phyloP scores from a whole-genome alignment of 139 green algal species.

The Picochlorum sp. region DNA sequence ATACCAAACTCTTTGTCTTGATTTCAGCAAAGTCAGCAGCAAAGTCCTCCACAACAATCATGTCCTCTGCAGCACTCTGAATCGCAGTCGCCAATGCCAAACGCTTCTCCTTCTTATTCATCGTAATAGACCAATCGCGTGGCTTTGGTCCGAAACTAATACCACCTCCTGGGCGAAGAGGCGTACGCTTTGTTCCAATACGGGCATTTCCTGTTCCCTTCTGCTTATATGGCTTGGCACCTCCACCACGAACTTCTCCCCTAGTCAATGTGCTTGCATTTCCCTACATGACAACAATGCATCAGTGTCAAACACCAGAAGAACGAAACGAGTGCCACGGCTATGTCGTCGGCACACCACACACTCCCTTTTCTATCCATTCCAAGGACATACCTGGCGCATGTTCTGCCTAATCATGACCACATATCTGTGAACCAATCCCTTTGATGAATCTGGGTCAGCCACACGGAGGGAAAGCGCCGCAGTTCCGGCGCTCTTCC shows the following conservation, averaged over 20 bases:
- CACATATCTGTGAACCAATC: constrained; percentile 87
- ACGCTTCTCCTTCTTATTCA: constrained; percentile 98
- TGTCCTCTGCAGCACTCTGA: constrained; percentile 72
- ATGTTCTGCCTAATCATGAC: constrained; percentile 73
- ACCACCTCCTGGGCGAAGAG: constrained; percentile 85
- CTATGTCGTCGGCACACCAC: background rate
- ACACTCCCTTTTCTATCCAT: background rate
- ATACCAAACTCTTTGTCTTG: constrained; percentile 81
- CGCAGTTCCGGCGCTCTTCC: constrained; percentile 42
- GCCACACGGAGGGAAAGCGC: constrained; percentile 68
- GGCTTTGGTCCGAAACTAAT: constrained; percentile 97
- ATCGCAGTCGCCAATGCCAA: constrained; percentile 89
- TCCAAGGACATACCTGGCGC: constrained; percentile 45
- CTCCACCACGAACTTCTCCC: constrained; percentile 87
- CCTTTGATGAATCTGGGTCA: constrained; percentile 58
- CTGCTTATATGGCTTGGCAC: constrained; percentile 94
- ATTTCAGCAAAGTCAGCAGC: constrained; percentile 25
- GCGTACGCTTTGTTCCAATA: constrained; percentile 67
- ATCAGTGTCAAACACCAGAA: no score
- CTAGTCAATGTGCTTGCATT: constrained; percentile 87
- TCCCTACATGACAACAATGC: constrained; percentile 45
- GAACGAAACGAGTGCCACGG: background rate
- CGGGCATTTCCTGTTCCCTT: constrained; percentile 94
- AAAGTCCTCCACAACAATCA: constrained; percentile 77
- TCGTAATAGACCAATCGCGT: constrained; percentile 92